Evolutionary conservation across 75 land plant genomes (phyloP).

Genomic region (Sequoia sempervirens): DNA sequence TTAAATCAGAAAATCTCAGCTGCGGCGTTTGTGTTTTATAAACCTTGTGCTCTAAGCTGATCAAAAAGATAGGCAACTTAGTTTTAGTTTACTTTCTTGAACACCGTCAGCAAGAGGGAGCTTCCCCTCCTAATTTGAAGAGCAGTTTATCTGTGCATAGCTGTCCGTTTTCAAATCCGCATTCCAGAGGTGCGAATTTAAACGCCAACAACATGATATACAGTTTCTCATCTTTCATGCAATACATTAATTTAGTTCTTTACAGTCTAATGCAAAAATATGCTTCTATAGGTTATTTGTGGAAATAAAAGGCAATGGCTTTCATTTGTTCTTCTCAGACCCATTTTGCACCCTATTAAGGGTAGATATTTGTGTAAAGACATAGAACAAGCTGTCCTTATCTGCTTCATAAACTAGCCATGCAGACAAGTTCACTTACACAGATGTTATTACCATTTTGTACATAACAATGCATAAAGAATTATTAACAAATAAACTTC

Average conservation of each 20-base stretch:
- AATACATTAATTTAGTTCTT: neutral
- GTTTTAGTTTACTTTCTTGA: too few species aligned
- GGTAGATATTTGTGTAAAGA: neutral
- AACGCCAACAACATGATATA: too few species aligned
- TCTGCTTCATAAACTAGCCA: neutral
- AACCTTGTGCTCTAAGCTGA: too few species aligned
- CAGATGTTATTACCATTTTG: neutral
- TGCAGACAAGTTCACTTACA: neutral
- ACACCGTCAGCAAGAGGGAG: too few species aligned
- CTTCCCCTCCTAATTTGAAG: too few species aligned
- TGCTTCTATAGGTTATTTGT: neutral
- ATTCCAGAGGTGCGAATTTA: too few species aligned
- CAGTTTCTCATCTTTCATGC: neutral
- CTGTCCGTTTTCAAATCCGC: too few species aligned
- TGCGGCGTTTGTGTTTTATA: too few species aligned
- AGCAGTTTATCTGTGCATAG: too few species aligned
- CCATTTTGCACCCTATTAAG: neutral
- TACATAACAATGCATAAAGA: neutral
- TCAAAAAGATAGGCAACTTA: too few species aligned
- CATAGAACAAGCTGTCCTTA: neutral
- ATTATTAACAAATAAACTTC: neutral
- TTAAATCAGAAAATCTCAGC: too few species aligned
- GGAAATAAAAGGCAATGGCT: neutral
- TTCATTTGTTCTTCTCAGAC: neutral
- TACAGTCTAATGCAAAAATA: neutral